phyloP scores from a whole-genome alignment of 179 eudicot genomes.

The Spinacia oleracea region DNA sequence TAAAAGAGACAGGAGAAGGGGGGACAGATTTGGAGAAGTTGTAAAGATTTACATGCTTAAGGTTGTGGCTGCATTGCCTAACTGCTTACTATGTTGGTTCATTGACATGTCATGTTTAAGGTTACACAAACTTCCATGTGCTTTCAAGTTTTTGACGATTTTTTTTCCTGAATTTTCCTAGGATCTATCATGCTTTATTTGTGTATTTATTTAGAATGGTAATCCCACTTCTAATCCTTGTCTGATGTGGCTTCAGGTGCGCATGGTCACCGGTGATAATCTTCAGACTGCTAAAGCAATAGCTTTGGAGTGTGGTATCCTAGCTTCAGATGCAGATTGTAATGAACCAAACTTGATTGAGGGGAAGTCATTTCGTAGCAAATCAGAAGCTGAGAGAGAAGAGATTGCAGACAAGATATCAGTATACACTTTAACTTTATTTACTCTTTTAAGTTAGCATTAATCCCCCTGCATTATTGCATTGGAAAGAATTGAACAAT shows the following conservation, averaged over 20 bases:
- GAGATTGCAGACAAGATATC: slow-evolving; percentile 75
- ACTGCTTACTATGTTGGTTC: too few species aligned
- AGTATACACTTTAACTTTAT: slow-evolving; percentile 38
- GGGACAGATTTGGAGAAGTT: too few species aligned
- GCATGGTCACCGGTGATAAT: slow-evolving; percentile 98
- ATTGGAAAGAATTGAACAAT: background rate
- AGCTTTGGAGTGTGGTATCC: slow-evolving; percentile 94
- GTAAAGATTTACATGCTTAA: too few species aligned
- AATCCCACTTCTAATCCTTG: background rate
- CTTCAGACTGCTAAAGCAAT: slow-evolving; percentile 89
- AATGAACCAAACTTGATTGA: slow-evolving; percentile 76
- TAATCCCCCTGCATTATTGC: background rate
- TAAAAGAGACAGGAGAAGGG: too few species aligned
- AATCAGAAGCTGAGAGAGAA: slow-evolving; percentile 56
- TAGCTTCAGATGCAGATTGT: slow-evolving; percentile 75
- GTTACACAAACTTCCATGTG: too few species aligned
- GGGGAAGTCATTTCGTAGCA: slow-evolving; percentile 73
- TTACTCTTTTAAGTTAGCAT: background rate
- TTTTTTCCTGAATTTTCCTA: background rate
- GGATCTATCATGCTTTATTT: background rate
- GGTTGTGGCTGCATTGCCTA: too few species aligned
- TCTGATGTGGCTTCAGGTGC: slow-evolving; percentile 48
- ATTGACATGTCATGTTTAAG: too few species aligned
- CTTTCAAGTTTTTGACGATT: too few species aligned
- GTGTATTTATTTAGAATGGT: background rate